Base-by-base conservation (phyloP, 1,284 basidiomycete genomes). In the Boletellus deceptivus region DNA sequence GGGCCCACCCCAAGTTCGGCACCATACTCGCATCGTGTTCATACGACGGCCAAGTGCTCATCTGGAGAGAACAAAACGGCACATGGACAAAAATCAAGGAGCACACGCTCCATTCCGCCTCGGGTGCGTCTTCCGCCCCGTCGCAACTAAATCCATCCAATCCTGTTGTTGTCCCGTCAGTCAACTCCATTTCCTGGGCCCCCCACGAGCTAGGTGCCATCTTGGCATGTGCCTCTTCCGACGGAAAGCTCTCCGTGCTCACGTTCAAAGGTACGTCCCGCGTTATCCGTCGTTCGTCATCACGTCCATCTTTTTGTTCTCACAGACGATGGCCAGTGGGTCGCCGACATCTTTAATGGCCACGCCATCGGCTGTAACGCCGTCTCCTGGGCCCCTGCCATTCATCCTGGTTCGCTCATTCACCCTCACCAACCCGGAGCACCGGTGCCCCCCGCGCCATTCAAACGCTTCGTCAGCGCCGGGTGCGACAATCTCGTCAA, bases 111-210 rank as follows among this genome's bases (percentile, higher is more conserved):
- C 96, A 99, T 70, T 91, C 86, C 43, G 95, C 95, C 2, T 97
- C 93, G 55, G 93, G 92, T 93, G 76, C 68, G 34, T 45, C 9
- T 18, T 31, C 20, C 6, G 18, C 20, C 11, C 14, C 5, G 13
- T 41, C 25, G 4, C 20, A 3, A n/a, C 4, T 24, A 2, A 2
- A 24, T 41, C 24, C 20, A 18, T 43, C 41, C 50, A 14, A 52
- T 38, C 5, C 20, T 24, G 14, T 42, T 42, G 27, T 14, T 8
- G 13, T 29, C 13, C 0, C 18, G 8, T 55, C 34, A 93, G 96
- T 98, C 53, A 99, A 99, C 72, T 95, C 95, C 1, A 91, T 99
- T 35, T 92, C 93, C 0, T 99, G 97, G 96, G 95, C 96, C 31
- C 94, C 97, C 1, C 93, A 97, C 62, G 96, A 98, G 69, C 83